Percentiles rank a stretch among this genome's conserved stretches.
These are phyloP conservation scores for Calophaca sinica DNA, from an alignment of 306 rosid genomes.

Conservation along the genomic window DNA sequence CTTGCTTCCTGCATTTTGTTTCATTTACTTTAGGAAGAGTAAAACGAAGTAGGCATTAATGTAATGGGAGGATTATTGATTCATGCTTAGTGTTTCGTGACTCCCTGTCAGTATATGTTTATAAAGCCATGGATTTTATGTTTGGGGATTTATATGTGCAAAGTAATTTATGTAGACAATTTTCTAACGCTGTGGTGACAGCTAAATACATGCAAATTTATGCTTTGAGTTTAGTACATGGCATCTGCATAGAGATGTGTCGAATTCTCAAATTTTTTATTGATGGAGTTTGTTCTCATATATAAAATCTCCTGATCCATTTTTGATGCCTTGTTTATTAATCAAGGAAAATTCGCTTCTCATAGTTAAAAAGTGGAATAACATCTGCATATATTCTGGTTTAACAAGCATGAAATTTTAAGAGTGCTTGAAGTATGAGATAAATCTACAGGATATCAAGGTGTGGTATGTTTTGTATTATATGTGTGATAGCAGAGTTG, in stretches of 20 bases:
- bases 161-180: not conserved
- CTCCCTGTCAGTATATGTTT: not conserved
- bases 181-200: not conserved
- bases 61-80: constrained; percentile 11
- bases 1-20: not conserved
- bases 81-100: not conserved
- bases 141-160: not conserved
- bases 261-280: constrained; percentile 13
- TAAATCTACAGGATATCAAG: constrained; percentile 23
- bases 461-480: not conserved
- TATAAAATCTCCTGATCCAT: not conserved
- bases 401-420: not conserved
- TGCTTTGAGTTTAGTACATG: constrained; percentile 6
- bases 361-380: constrained; percentile 8
- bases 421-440: constrained; percentile 16
- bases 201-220: not conserved
- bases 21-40: not conserved
- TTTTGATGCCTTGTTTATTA: constrained; percentile 19
- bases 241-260: constrained; percentile 2
- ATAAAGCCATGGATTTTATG: constrained; percentile 6
- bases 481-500: constrained; percentile 22
- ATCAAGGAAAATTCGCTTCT: constrained; percentile 10
- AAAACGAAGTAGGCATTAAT: constrained; percentile 10
- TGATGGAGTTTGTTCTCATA: not conserved
- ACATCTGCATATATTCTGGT: constrained; percentile 17